A percentile compares a stretch with the other conserved stretches of the same genome.
These are phyloP conservation scores for Nothopassalora personata DNA, from an alignment of 2,329 filamentous ascomycete genomes.

Conservation along the genomic window DNA sequence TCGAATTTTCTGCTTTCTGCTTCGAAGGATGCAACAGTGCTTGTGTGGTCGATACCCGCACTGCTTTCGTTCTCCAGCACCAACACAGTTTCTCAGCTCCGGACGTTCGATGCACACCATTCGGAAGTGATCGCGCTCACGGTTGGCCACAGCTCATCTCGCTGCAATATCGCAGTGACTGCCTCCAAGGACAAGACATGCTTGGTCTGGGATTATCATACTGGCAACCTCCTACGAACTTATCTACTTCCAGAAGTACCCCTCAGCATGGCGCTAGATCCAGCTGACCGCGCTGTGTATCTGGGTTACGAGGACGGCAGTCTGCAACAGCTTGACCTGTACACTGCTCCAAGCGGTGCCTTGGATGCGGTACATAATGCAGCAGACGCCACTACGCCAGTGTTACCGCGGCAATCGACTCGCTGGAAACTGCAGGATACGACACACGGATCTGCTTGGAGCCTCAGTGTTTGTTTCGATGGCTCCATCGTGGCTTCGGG, in stretches of 20 bases:
- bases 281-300: conserved; percentile 76
- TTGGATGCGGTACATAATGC: conserved; percentile 21
- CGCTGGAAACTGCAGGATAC: conserved; percentile 29
- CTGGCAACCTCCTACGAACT: conserved; percentile 70
- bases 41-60: conserved; percentile 79
- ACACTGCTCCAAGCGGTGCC: conserved; percentile 23
- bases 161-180: conserved; percentile 78
- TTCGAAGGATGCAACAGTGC: conserved; percentile 80
- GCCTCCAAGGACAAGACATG: conserved; percentile 81
- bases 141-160: conserved; percentile 62
- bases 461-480: conserved; percentile 73
- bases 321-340: conserved; percentile 76
- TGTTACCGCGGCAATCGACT: conserved; percentile 37
- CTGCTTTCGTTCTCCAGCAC: conserved; percentile 62
- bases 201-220: conserved; percentile 88
- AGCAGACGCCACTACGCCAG: conserved; percentile 24
- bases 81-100: conserved; percentile 62
- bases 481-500: conserved; percentile 74
- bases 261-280: conserved; percentile 69
- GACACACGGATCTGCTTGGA: conserved; percentile 61
- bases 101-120: conserved; percentile 72
- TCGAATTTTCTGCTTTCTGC: conserved; percentile 70
- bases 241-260: conserved; percentile 72
- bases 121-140: conserved; percentile 62
- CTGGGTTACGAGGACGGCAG: conserved; percentile 74